These are phyloP conservation scores for Piromyces finnis DNA, from an alignment of 192 early-diverging fungal genomes.

Conservation along the genomic window DNA sequence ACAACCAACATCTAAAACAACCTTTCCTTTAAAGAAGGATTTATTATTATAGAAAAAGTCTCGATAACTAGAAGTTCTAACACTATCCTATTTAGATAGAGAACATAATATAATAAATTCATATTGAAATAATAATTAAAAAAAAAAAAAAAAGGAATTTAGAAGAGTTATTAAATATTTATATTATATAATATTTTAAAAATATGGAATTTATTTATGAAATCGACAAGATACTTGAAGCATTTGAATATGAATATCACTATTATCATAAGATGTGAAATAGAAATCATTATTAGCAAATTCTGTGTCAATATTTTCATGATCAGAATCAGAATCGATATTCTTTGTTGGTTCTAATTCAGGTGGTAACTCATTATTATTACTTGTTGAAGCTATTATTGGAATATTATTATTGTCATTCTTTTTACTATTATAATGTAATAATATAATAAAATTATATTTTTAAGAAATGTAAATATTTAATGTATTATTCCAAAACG, in stretches of 20 bases:
- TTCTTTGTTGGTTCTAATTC: constrained; percentile 7
- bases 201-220: too few species aligned
- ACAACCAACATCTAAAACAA: constrained; percentile 75
- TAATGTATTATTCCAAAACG: too few species aligned
- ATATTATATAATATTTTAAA: too few species aligned
- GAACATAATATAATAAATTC: constrained; percentile 51
- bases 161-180: too few species aligned
- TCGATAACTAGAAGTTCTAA: background rate
- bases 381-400: too few species aligned
- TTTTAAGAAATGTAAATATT: too few species aligned
- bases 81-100: constrained; percentile 23
- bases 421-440: too few species aligned
- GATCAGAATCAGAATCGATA: background rate
- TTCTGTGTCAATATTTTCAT: constrained; percentile 1
- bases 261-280: constrained; percentile 34
- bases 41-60: constrained; percentile 54
- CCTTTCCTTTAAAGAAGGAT: constrained; percentile 63
- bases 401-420: too few species aligned
- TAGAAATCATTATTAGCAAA: constrained; percentile 29
- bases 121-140: background rate
- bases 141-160: too few species aligned
- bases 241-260: constrained; percentile 66
- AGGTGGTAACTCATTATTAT: constrained; percentile 2
- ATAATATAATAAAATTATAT: too few species aligned
- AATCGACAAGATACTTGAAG: too few species aligned